These are phyloP conservation scores for Blastocystis hominis DNA, from an alignment of 352 stramenopile genomes.

Conservation along the genomic window DNA sequence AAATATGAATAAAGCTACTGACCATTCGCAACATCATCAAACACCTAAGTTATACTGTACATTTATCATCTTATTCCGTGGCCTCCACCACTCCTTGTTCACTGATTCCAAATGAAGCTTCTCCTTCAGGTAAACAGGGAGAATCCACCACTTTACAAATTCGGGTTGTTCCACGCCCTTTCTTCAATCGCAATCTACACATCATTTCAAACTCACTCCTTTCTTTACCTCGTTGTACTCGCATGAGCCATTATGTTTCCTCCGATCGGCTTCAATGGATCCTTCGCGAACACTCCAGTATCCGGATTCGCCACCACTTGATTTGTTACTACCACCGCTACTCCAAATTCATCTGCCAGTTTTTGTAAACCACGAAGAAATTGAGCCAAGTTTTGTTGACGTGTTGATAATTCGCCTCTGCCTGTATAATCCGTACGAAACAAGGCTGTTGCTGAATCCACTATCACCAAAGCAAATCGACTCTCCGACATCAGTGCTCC, in stretches of 20 bases:
- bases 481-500: constrained; percentile 63
- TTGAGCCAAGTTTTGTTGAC: constrained; percentile 75
- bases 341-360: constrained; percentile 95
- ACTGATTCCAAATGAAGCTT: constrained; percentile 80
- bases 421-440: constrained; percentile 97
- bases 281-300: constrained; percentile 79
- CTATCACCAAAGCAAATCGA: constrained; percentile 79
- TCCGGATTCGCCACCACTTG: constrained; percentile 81
- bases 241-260: constrained; percentile 93
- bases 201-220: constrained; percentile 63
- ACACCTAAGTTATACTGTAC: too few relatives aligned
- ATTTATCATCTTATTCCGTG: constrained; percentile 52
- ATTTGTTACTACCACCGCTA: constrained; percentile 84
- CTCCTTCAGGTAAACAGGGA: constrained; percentile 86
- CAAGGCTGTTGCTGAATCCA: constrained; percentile 91
- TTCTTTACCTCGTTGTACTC: constrained; percentile 81
- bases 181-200: constrained; percentile 77
- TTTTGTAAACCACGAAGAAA: constrained; percentile 90
- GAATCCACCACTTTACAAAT: constrained; percentile 90
- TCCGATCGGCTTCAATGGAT: constrained; percentile 76
- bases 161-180: constrained; percentile 91
- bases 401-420: constrained; percentile 87
- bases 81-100: constrained; percentile 77
- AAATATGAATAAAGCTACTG: too few relatives aligned
- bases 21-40: too few relatives aligned